Conservation (phyloP, 306 rosid genomes). For the Hylodesmum podocarpum region DNA sequence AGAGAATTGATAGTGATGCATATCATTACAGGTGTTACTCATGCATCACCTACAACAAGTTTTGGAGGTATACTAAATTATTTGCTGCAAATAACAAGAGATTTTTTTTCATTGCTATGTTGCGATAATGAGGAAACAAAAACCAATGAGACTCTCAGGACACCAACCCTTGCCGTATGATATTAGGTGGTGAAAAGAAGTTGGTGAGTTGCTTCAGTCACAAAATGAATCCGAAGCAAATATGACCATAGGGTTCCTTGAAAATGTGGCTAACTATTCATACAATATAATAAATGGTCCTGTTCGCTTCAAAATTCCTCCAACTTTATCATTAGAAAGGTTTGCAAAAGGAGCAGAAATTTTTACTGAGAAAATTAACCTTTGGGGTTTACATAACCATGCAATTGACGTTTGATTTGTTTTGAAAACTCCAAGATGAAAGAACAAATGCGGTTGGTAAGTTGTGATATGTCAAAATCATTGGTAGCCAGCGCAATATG, state of each 20-base stretch:
- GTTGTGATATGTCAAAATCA: slow-evolving; percentile 33
- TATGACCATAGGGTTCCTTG: slow-evolving; percentile 37
- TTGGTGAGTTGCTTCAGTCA: slow-evolving; percentile 50
- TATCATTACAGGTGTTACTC: slow-evolving; percentile 32
- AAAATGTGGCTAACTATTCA: slow-evolving; percentile 31
- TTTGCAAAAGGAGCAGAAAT: slow-evolving; percentile 7
- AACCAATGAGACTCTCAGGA: neutral
- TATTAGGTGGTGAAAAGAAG: slow-evolving; percentile 39
- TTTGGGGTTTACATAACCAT: neutral
- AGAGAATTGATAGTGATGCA: slow-evolving; percentile 25
- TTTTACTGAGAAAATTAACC: neutral
- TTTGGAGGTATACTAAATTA: slow-evolving; percentile 25
- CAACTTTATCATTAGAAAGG: neutral
- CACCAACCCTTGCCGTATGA: slow-evolving; percentile 19
- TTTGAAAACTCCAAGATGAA: neutral
- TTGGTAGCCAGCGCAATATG: slow-evolving; percentile 1
- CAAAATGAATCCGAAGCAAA: slow-evolving; percentile 21
- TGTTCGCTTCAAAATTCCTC: slow-evolving; percentile 24
- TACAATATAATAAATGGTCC: neutral
- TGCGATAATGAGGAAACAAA: slow-evolving; percentile 13
- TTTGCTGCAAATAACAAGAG: slow-evolving; percentile 24
- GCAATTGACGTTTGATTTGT: neutral
- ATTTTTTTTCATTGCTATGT: neutral
- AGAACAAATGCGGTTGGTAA: slow-evolving; percentile 23
- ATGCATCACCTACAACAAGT: slow-evolving; percentile 30